A percentile compares a stretch with the other conserved stretches of the same genome.
Conservation (phyloP, 1,139 yeast genomes). For the Magnusiomyces fungicola region DNA sequence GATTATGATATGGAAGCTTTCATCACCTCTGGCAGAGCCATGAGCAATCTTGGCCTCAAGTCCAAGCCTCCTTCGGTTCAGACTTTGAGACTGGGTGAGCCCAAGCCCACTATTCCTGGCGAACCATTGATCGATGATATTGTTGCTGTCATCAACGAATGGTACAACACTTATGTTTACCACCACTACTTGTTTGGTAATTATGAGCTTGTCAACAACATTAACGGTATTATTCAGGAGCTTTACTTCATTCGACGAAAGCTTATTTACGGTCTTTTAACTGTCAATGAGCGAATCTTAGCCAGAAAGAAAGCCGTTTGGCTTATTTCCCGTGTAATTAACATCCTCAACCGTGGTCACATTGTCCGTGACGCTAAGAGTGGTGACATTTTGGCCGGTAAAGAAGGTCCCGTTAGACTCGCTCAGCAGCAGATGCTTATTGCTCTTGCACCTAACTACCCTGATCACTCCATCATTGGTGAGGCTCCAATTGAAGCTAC, state of each 20-base stretch:
- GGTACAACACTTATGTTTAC: slow-evolving; percentile 30
- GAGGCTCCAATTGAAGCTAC: slow-evolving; percentile 29
- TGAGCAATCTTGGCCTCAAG: slow-evolving; percentile 13
- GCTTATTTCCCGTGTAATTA: slow-evolving; percentile 58
- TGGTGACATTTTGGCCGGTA: slow-evolving; percentile 52
- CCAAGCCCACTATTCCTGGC: slow-evolving; percentile 21
- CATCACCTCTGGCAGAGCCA: slow-evolving; percentile 5
- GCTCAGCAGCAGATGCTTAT: slow-evolving; percentile 64
- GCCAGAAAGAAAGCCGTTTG: slow-evolving; percentile 56
- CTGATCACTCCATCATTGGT: slow-evolving; percentile 36
- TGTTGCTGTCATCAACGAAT: slow-evolving; percentile 29
- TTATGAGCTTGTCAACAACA: slow-evolving; percentile 32
- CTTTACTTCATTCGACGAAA: slow-evolving; percentile 59
- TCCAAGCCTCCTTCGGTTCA: slow-evolving; percentile 29
- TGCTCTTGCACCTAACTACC: slow-evolving; percentile 69
- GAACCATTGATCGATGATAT: slow-evolving; percentile 33
- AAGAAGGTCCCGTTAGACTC: slow-evolving; percentile 46
- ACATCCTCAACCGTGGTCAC: slow-evolving; percentile 57
- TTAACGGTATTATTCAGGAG: slow-evolving; percentile 35
- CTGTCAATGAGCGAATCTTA: slow-evolving; percentile 47
- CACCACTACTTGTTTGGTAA: slow-evolving; percentile 30
- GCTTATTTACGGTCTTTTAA: slow-evolving; percentile 49
- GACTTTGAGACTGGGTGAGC: slow-evolving; percentile 25
- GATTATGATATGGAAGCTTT: slow-evolving; percentile 12
- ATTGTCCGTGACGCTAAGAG: slow-evolving; percentile 65